Percentiles rank a stretch among this genome's conserved stretches.
Conservation (phyloP, 2,329 filamentous ascomycete genomes). For the Nothopassalora personata region DNA sequence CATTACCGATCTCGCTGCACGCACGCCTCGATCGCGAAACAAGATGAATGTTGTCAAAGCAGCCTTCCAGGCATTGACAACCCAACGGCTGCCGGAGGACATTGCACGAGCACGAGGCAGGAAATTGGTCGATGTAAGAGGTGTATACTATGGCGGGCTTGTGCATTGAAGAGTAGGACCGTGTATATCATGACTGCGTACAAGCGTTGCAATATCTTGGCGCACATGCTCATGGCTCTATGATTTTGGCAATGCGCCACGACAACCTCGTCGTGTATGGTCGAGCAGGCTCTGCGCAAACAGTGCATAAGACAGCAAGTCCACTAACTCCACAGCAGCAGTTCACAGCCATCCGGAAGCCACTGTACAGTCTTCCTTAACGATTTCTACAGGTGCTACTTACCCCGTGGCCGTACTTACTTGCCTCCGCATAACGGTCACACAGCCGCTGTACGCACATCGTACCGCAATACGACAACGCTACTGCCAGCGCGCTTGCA, state of each 20-base stretch:
- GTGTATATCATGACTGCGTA: neutral
- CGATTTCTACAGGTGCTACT: no score
- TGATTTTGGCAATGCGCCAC: no score
- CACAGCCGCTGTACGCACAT: neutral
- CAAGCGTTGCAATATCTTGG: neutral
- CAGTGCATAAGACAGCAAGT: no score
- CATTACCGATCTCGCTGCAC: constrained; percentile 78
- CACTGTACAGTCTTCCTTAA: no score
- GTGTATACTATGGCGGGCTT: constrained; percentile 90
- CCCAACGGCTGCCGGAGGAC: constrained; percentile 81
- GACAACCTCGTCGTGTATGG: no score
- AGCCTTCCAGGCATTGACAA: constrained; percentile 72
- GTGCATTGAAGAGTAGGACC: constrained; percentile 44
- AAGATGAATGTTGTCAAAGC: constrained; percentile 98
- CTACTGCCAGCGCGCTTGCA: neutral
- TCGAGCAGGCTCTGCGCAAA: no score
- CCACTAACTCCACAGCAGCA: no score
- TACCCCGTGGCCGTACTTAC: neutral
- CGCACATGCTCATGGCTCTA: no score
- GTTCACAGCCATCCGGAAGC: no score
- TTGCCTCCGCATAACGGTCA: neutral
- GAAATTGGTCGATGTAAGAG: constrained; percentile 93
- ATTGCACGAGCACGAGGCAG: constrained; percentile 83
- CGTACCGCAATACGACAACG: neutral
- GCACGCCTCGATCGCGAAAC: constrained; percentile 80